Conservation (phyloP, 176 grass and related monocot genomes). For the Oryza punctata region DNA sequence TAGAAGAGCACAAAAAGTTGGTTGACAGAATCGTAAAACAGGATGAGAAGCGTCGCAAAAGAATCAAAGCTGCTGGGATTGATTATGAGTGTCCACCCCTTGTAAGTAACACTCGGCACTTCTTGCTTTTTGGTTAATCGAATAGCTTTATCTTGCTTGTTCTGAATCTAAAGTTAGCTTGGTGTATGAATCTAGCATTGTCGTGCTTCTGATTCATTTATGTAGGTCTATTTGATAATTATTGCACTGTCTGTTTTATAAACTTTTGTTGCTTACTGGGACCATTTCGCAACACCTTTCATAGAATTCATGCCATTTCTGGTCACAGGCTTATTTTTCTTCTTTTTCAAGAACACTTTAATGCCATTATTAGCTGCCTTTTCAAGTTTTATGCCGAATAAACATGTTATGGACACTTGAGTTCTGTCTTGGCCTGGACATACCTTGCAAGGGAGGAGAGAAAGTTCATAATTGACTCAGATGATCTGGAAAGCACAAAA, state of each 20-base stretch:
- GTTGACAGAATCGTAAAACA: slow-evolving; percentile 73
- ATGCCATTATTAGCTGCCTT: background rate
- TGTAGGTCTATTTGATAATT: background rate
- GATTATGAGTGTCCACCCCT: slow-evolving; percentile 80
- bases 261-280: background rate
- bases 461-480: background rate
- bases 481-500: background rate
- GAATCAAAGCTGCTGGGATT: slow-evolving; percentile 79
- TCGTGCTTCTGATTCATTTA: background rate
- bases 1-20: slow-evolving; percentile 67
- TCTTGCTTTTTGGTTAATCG: slow-evolving; percentile 11
- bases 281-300: background rate
- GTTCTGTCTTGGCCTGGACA: background rate
- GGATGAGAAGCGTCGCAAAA: slow-evolving; percentile 72
- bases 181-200: background rate
- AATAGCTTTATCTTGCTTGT: background rate
- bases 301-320: background rate
- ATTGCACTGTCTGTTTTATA: background rate
- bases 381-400: background rate
- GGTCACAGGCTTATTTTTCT: background rate
- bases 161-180: background rate
- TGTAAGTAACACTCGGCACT: slow-evolving; percentile 52
- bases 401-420: background rate
- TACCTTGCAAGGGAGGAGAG: background rate
- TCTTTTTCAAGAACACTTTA: background rate